A percentile compares a stretch with the other conserved stretches of the same genome.
phyloP scores from a whole-genome alignment of 1,139 yeast species.

The Hansenula lynferdii region DNA sequence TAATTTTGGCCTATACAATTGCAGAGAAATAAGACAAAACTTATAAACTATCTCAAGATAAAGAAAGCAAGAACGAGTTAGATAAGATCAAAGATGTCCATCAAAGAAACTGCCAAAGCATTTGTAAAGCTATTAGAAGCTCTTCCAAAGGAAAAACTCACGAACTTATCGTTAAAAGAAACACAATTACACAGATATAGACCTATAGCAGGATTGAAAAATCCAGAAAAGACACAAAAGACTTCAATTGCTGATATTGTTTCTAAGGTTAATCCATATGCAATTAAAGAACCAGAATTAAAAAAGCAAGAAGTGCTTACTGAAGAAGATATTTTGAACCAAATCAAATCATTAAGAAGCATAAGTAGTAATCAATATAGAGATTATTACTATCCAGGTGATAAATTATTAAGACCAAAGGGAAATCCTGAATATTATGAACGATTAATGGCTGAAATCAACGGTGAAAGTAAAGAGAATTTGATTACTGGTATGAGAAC shows the following conservation, averaged over 20 bases:
- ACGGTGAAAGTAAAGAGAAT: conserved; percentile 70
- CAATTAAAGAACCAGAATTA: conserved; percentile 30
- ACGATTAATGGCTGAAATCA: conserved; percentile 63
- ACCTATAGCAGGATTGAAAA: conserved; percentile 37
- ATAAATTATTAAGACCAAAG: conserved; percentile 66
- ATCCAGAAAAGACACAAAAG: conserved; percentile 9
- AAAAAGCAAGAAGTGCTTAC: conserved; percentile 32
- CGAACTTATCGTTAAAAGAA: conserved; percentile 64
- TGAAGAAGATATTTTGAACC: conserved; percentile 54
- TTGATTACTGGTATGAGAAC: conserved; percentile 62
- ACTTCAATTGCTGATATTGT: conserved; percentile 21
- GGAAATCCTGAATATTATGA: conserved; percentile 81
- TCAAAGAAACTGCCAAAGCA: conserved; percentile 34
- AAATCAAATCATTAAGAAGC: conserved; percentile 53
- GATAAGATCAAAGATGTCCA: conserved; percentile 6
- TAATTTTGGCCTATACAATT: conserved; percentile 3
- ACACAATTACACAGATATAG: conserved; percentile 55
- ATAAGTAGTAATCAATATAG: conserved; percentile 58
- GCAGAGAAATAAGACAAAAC: conserved; percentile 1
- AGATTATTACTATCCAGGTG: conserved; percentile 58
- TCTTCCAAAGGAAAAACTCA: conserved; percentile 60
- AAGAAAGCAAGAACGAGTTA: no score
- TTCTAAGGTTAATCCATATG: conserved; percentile 21
- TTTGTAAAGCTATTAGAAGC: conserved; percentile 36
- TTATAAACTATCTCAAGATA: background rate